phyloP scores from a whole-genome alignment of 2,329 filamentous ascomycete species.

The Scedosporium dehoogii region DNA sequence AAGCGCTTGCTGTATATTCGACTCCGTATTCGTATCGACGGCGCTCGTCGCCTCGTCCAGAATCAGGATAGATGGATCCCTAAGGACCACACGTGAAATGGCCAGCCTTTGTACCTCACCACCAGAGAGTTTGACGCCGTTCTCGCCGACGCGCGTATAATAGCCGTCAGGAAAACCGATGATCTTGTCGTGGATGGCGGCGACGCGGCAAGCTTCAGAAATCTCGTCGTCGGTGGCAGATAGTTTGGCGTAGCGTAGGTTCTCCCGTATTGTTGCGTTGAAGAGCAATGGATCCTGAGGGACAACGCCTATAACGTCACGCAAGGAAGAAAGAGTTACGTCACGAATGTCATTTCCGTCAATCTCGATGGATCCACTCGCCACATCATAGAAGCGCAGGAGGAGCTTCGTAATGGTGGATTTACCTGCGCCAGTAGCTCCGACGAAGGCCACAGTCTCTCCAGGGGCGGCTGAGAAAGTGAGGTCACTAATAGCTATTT shows the following conservation, averaged over 20 bases:
- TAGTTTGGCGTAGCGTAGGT: conserved; percentile 52
- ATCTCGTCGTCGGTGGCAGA: conserved; percentile 52
- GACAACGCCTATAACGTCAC: conserved; percentile 51
- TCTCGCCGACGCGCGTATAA: conserved; percentile 34
- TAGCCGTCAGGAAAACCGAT: conserved; percentile 44
- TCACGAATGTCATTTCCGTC: conserved; percentile 51
- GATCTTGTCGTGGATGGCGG: conserved; percentile 56
- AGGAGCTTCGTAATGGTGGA: conserved; percentile 52
- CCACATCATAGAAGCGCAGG: conserved; percentile 50
- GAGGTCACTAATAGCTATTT: conserved; percentile 34
- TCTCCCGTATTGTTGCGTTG: conserved; percentile 54
- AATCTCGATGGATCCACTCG: conserved; percentile 41
- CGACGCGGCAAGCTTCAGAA: conserved; percentile 48
- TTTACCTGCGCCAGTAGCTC: conserved; percentile 53
- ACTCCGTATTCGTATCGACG: conserved; percentile 34
- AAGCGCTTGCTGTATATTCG: conserved; percentile 34
- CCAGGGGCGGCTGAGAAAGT: conserved; percentile 38
- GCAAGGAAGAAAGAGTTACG: conserved; percentile 46
- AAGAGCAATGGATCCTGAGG: conserved; percentile 57
- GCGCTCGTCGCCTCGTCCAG: conserved; percentile 43
- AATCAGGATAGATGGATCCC: conserved; percentile 19
- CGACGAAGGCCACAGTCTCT: conserved; percentile 49
- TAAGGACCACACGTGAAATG: conserved; percentile 28
- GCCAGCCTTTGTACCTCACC: conserved; percentile 41
- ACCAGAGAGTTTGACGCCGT: conserved; percentile 36